phyloP scores from a whole-genome alignment of 805 yeast species.

The Cyberlindnera mycetangii region DNA sequence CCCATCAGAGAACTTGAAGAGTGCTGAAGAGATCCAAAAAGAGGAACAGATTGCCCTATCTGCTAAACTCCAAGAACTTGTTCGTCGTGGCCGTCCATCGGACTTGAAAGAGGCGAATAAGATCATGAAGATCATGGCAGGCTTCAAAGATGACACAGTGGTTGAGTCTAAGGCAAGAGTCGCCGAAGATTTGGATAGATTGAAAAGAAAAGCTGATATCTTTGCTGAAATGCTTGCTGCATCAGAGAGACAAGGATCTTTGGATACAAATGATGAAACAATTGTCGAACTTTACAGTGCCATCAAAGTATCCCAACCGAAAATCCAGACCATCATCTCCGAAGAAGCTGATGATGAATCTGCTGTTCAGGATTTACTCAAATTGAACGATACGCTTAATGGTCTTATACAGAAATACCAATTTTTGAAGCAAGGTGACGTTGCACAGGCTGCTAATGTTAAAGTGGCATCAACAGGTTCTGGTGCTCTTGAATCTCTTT shows the following conservation, averaged over 20 bases:
- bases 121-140: conserved; percentile 97
- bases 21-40: conserved; percentile 84
- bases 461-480: conserved; percentile 39
- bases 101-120: conserved; percentile 96
- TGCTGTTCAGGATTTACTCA: conserved; percentile 60
- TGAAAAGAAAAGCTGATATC: conserved; percentile 81
- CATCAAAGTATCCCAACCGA: conserved; percentile 82
- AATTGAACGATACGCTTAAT: conserved; percentile 74
- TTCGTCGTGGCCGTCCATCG: conserved; percentile 92
- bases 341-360: conserved; percentile 74
- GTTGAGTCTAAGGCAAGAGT: conserved; percentile 70
- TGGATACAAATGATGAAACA: conserved; percentile 58
- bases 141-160: conserved; percentile 79
- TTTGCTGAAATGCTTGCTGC: conserved; percentile 80
- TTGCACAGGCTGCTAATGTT: conserved; percentile 47
- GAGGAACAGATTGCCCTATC: conserved; percentile 92
- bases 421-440: conserved; percentile 62
- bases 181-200: conserved; percentile 77
- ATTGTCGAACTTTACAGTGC: conserved; percentile 72
- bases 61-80: conserved; percentile 93
- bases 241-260: conserved; percentile 38
- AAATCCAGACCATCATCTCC: conserved; percentile 75
- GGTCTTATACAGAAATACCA: conserved; percentile 64
- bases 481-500: conserved; percentile 35
- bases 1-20: conserved; percentile 82